Percentiles rank a stretch among this genome's conserved stretches.
phyloP scores from a whole-genome alignment of 176 grass and related monocot genomes.

The Alopecurus myosuroides region DNA sequence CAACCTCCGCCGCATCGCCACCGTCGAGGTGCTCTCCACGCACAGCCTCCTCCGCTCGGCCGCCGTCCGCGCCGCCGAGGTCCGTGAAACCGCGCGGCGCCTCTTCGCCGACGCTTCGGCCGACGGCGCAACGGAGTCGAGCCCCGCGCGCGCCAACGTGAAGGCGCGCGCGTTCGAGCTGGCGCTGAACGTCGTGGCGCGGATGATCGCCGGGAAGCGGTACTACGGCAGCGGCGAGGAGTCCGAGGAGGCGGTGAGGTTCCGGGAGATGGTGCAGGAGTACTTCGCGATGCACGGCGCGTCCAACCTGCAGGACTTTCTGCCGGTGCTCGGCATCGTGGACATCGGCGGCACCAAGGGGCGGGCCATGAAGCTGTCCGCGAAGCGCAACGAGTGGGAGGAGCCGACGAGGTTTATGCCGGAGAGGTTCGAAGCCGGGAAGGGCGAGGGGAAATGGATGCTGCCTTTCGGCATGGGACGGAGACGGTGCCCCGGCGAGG shows the following conservation, averaged over 20 bases:
- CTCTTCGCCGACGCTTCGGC: conserved; percentile 16
- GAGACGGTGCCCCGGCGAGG: conserved; percentile 12
- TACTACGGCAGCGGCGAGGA: conserved; percentile 23
- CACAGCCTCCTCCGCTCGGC: conserved; percentile 27
- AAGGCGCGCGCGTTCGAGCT: conserved; percentile 38
- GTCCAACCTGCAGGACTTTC: conserved; percentile 44
- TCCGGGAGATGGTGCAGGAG: conserved; percentile 23
- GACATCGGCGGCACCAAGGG: conserved; percentile 16
- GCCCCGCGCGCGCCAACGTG: neutral
- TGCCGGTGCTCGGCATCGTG: conserved; percentile 17
- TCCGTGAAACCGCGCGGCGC: conserved; percentile 11
- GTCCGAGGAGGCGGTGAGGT: conserved; percentile 13
- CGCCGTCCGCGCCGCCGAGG: conserved; percentile 23
- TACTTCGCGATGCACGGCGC: conserved; percentile 27
- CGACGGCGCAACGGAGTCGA: no score
- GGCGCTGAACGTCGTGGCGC: conserved; percentile 36
- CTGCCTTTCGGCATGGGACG: conserved; percentile 36
- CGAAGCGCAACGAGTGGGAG: conserved; percentile 21
- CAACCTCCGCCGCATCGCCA: conserved; percentile 51
- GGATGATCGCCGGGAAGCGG: conserved; percentile 35
- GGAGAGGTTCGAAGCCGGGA: conserved; percentile 19
- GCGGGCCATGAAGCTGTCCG: neutral
- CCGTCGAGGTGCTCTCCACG: conserved; percentile 47
- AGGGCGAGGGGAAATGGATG: conserved; percentile 30
- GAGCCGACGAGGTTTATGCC: conserved; percentile 5